These are phyloP conservation scores for Arxiozyma bovina DNA, from an alignment of 1,139 yeast genomes.

Conservation along the genomic window DNA sequence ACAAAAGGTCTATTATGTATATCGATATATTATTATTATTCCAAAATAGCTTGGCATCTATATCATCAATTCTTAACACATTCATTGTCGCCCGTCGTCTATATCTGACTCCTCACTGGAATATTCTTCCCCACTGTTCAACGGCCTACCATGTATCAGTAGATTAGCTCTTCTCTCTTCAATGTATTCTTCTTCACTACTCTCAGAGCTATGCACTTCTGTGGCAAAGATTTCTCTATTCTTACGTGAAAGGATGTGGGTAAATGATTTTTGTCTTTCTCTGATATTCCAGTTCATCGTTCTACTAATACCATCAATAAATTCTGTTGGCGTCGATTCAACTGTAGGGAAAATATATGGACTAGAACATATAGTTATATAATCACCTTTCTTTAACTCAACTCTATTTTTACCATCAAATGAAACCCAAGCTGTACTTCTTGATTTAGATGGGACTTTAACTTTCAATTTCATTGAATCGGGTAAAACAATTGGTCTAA, in stretches of 20 bases:
- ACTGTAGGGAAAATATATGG: slow-evolving; percentile 85
- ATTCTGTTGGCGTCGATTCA: slow-evolving; percentile 64
- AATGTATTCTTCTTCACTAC: slow-evolving; percentile 13
- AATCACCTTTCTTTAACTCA: slow-evolving; percentile 64
- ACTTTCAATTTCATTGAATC: slow-evolving; percentile 76
- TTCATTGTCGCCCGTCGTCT: not conserved
- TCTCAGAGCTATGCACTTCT: slow-evolving; percentile 4
- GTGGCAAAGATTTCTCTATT: slow-evolving; percentile 23
- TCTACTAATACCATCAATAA: slow-evolving; percentile 74
- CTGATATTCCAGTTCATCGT: slow-evolving; percentile 82
- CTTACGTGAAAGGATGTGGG: slow-evolving; percentile 29
- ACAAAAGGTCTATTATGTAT: not conserved
- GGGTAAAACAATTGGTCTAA: slow-evolving; percentile 78
- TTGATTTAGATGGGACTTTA: slow-evolving; percentile 57
- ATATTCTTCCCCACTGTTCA: not conserved
- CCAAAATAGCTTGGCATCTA: not conserved
- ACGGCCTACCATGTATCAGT: not conserved
- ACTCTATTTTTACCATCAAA: slow-evolving; percentile 81
- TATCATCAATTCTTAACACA: not conserved
- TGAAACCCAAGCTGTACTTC: slow-evolving; percentile 82
- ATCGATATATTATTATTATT: no score
- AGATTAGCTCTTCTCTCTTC: slow-evolving; percentile 2
- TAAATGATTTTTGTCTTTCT: slow-evolving; percentile 71
- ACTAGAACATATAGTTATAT: slow-evolving; percentile 67
- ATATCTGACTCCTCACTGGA: not conserved